Conservation (phyloP, 768 basidiomycete genomes). For the Boletus eberwhitei region DNA sequence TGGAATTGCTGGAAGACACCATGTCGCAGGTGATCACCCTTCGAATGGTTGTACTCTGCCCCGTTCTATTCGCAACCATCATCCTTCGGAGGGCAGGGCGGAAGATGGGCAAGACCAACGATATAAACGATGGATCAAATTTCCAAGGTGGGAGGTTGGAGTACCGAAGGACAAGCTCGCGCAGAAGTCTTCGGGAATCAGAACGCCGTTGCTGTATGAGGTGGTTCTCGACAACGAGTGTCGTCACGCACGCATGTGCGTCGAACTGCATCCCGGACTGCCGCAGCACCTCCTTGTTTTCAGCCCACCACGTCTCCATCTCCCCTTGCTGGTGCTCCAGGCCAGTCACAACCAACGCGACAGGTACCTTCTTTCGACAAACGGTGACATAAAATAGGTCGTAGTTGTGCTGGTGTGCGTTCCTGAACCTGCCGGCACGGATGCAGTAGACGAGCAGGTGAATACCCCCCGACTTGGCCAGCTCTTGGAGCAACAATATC, state of each 20-base stretch:
- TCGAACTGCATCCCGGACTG: slow-evolving; percentile 26
- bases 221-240: background rate
- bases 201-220: background rate
- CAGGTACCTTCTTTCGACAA: slow-evolving; percentile 34
- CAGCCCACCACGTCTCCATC: slow-evolving; percentile 28
- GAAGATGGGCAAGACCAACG: background rate
- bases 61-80: background rate
- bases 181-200: background rate
- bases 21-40: background rate
- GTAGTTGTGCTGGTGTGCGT: slow-evolving; percentile 29
- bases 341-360: slow-evolving; percentile 34
- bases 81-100: background rate
- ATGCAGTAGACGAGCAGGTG: background rate
- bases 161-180: background rate
- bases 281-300: slow-evolving; percentile 26
- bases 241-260: slow-evolving; percentile 2
- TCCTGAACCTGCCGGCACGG: background rate
- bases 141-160: background rate
- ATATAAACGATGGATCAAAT: background rate
- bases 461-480: background rate
- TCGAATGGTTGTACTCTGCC: background rate
- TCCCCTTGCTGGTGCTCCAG: slow-evolving; percentile 24
- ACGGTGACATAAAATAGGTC: slow-evolving; percentile 30
- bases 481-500: background rate
- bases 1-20: background rate